Evolutionary conservation across 2,329 filamentous ascomycete species (phyloP).

Genomic region (Talaromyces sp.): DNA sequence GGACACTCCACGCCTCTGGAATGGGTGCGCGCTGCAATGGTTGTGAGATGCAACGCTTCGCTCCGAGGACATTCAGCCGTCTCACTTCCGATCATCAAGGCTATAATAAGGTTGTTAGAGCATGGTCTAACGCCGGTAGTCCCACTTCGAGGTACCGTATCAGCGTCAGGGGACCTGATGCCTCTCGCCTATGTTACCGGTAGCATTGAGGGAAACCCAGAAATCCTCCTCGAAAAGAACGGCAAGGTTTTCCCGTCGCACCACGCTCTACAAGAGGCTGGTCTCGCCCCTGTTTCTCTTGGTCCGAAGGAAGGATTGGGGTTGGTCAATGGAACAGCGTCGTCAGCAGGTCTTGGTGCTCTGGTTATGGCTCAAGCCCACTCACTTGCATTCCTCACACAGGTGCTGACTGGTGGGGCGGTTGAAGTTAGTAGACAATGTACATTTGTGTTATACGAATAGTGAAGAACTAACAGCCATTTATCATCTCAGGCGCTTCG

Average conservation of each 20-base stretch:
- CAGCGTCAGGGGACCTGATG: constrained; percentile 35
- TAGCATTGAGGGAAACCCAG: constrained; percentile 31
- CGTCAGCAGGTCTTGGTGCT: constrained; percentile 41
- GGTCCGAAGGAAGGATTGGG: constrained; percentile 50
- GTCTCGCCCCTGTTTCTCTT: too few species aligned
- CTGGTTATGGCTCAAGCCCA: constrained; percentile 51
- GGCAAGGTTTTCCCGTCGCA: constrained; percentile 24
- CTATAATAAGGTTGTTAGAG: constrained; percentile 8
- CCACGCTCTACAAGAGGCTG: constrained; percentile 4
- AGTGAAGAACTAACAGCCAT: too few species aligned
- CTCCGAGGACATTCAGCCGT: constrained; percentile 54
- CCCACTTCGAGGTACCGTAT: constrained; percentile 33
- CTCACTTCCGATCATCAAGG: neutral
- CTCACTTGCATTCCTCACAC: constrained; percentile 50
- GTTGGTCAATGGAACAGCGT: constrained; percentile 48
- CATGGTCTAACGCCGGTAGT: constrained; percentile 26
- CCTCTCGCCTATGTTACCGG: constrained; percentile 34
- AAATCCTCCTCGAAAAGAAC: constrained; percentile 32
- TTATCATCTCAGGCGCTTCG: neutral
- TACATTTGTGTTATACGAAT: neutral
- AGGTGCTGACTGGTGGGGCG: constrained; percentile 58
- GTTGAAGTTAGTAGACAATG: constrained; percentile 42
- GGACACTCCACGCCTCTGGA: constrained; percentile 43
- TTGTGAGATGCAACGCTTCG: constrained; percentile 51
- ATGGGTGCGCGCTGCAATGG: constrained; percentile 51